These are phyloP conservation scores for Lyophyllum atratum DNA, from an alignment of 768 basidiomycete genomes.

Conservation along the genomic window DNA sequence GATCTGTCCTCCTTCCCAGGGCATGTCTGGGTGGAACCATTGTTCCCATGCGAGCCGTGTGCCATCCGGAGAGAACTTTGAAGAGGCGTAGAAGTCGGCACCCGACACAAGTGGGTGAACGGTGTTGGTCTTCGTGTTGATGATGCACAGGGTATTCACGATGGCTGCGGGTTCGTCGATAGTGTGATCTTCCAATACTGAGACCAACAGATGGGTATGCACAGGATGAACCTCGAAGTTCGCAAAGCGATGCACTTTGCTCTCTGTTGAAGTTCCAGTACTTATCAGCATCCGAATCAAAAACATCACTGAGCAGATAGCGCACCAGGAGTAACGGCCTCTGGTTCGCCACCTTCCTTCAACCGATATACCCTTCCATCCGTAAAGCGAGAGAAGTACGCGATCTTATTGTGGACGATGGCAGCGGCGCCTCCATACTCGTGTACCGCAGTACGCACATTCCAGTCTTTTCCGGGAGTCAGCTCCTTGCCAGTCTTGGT, in stretches of 20 bases:
- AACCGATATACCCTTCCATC: constrained; percentile 53
- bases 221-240: constrained; percentile 61
- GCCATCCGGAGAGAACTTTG: constrained; percentile 26
- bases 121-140: constrained; percentile 48
- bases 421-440: constrained; percentile 69
- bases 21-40: constrained; percentile 30
- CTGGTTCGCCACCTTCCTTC: constrained; percentile 32
- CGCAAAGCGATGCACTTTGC: constrained; percentile 59
- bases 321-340: constrained; percentile 67
- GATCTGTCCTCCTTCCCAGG: constrained; percentile 26
- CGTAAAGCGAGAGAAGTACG: constrained; percentile 55
- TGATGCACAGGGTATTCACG: constrained; percentile 56
- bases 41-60: constrained; percentile 25
- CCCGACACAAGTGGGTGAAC: constrained; percentile 51
- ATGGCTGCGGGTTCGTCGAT: constrained; percentile 49
- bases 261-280: constrained; percentile 32
- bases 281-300: not conserved
- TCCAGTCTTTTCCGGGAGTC: constrained; percentile 50
- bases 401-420: constrained; percentile 40
- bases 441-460: constrained; percentile 60
- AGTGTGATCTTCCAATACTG: constrained; percentile 75
- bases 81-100: constrained; percentile 74
- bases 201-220: constrained; percentile 53
- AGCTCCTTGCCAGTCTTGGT: constrained; percentile 51
- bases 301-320: not conserved